Evolutionary conservation across 1,284 basidiomycete species (phyloP).

Genomic region (Baeospora myosura): DNA sequence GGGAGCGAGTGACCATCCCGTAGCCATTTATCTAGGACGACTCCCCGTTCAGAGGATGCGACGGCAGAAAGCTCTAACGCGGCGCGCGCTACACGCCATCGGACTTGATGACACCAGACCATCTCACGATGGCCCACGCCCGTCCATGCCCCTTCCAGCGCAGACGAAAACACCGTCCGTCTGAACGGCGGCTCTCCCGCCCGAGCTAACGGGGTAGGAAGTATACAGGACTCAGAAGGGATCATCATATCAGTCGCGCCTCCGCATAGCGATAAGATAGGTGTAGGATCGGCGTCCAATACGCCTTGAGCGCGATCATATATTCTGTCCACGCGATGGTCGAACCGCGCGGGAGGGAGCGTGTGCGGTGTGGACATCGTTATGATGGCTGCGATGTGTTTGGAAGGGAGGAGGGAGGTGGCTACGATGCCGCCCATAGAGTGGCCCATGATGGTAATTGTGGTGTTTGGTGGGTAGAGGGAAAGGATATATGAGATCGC

Average conservation of each 20-base stretch:
- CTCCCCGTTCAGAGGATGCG: conserved; percentile 23
- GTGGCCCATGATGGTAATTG: conserved; percentile 81
- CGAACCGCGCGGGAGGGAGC: conserved; percentile 84
- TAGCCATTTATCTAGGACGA: conserved; percentile 55
- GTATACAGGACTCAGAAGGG: conserved; percentile 82
- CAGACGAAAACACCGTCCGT: conserved; percentile 79
- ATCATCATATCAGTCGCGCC: conserved; percentile 91
- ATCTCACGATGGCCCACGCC: conserved; percentile 94
- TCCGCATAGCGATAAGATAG: conserved; percentile 85
- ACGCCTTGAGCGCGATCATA: conserved; percentile 43
- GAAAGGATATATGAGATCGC: conserved; percentile 76
- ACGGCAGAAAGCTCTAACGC: conserved; percentile 60
- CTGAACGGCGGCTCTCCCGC: conserved; percentile 33
- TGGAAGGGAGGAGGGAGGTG: conserved; percentile 58
- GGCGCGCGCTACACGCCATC: conserved; percentile 79
- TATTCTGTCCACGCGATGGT: conserved; percentile 69
- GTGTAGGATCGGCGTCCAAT: conserved; percentile 38
- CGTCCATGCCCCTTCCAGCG: conserved; percentile 87
- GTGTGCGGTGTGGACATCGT: conserved; percentile 94
- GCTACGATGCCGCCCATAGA: conserved; percentile 99
- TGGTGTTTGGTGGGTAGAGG: conserved; percentile 57
- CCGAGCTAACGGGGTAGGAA: conserved; percentile 34
- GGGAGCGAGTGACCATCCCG: conserved; percentile 48
- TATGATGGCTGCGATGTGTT: conserved; percentile 70
- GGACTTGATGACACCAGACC: conserved; percentile 98